Base-by-base conservation (phyloP, 1,284 basidiomycete species). In the Pisolithus thermaeus region DNA sequence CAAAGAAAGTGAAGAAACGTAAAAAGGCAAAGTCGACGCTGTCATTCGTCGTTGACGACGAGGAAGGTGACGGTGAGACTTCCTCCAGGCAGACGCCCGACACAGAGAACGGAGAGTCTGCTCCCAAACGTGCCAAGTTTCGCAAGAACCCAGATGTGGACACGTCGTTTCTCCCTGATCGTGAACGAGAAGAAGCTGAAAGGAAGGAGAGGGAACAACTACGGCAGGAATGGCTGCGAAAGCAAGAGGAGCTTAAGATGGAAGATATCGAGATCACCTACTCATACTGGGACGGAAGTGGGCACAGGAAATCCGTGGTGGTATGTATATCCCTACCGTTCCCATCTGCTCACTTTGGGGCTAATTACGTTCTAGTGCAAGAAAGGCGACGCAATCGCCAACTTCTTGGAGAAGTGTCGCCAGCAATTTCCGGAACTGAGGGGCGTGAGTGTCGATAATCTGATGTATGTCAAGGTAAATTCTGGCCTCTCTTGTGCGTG, bases 281-380 rank as follows among this genome's bases (percentile, higher is more conserved):
- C 66, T 97, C 93, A 0, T 99, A 88, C 70, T 99, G 97, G 97
- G 96, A 99, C 65, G 96, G 96, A 4, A 94, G 88, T 61, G 97
- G 97, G 0, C 97, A 99, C 71, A 78, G 96, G 40, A 97, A 96
- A 73, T 87, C 84, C 35, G 95, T 97, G 16, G 78, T 76, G 61
- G 95, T 96, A 65, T 69, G 90, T 76, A 35, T 51, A 30, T 18
- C 4, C 1, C 40, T 18, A 50, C 25, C 27, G 6, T 3, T 6
- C 12, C 49, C 35, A 28, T 8, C 35, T 44, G 32, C 32, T 35
- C 12, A 35, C 48, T n/a, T 18, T 12, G 25, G 55, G 41, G 47
- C 32, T 39, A 49, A 25, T 42, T 44, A 18, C 25, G 36, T 59
- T 40, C 25, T 65, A 97, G 92, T 97, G 94, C 71, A 97, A 92